Conservation (phyloP, 345 rosid species). For the Gossypium longicalyx region DNA sequence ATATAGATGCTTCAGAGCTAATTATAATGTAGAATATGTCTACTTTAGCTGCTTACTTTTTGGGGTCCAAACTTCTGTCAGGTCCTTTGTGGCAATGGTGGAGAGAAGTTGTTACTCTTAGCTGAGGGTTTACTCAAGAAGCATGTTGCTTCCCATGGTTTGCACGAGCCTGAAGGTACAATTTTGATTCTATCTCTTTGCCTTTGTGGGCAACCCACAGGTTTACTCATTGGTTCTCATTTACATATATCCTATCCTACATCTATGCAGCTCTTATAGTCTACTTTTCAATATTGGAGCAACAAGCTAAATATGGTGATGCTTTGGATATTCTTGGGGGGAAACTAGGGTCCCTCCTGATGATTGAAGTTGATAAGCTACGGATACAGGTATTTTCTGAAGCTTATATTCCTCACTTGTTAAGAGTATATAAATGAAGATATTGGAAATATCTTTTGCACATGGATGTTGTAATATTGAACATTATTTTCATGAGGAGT, state of each 20-base stretch:
- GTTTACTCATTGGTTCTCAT: neutral
- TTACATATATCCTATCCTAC: neutral
- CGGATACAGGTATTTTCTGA: conserved; percentile 72
- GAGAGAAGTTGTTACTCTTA: conserved; percentile 70
- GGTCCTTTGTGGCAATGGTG: conserved; percentile 88
- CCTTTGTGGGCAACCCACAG: neutral
- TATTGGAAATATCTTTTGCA: neutral
- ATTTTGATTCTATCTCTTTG: neutral
- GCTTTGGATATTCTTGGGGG: conserved; percentile 85
- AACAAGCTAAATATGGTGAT: conserved; percentile 71
- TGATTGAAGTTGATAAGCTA: conserved; percentile 87
- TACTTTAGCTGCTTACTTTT: conserved; percentile 19
- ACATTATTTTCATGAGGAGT: neutral
- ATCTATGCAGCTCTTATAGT: conserved; percentile 73
- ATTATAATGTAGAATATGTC: conserved; percentile 2
- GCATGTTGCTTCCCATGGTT: conserved; percentile 80
- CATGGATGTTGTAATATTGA: neutral
- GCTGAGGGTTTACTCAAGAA: conserved; percentile 95
- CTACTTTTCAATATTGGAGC: conserved; percentile 88
- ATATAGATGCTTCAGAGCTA: neutral
- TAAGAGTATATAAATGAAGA: neutral
- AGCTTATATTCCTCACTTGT: conserved; percentile 15
- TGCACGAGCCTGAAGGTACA: conserved; percentile 97
- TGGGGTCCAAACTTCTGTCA: conserved; percentile 24
- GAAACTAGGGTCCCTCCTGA: conserved; percentile 73